These are phyloP conservation scores for Sungouiella thailandica DNA, from an alignment of 805 yeast species.

Conservation along the genomic window DNA sequence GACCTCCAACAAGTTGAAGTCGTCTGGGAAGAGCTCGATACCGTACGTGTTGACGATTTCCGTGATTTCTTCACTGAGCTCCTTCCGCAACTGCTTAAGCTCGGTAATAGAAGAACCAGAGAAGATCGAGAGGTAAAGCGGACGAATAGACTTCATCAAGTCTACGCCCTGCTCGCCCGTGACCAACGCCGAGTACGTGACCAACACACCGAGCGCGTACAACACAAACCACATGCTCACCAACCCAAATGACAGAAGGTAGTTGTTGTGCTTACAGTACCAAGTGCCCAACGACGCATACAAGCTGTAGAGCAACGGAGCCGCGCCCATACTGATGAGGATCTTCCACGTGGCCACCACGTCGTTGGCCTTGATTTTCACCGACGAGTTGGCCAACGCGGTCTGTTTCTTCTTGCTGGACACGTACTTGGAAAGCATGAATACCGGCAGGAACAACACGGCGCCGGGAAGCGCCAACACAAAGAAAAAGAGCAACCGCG, in stretches of 20 bases:
- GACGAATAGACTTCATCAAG: constrained; percentile 74
- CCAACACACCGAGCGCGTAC: constrained; percentile 60
- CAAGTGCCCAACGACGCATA: constrained; percentile 66
- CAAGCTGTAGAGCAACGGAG: constrained; percentile 78
- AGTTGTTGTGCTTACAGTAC: constrained; percentile 13
- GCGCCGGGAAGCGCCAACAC: constrained; percentile 83
- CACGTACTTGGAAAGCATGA: constrained; percentile 68
- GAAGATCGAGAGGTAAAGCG: constrained; percentile 63
- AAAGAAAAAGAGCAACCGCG: constrained; percentile 52
- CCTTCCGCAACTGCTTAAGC: constrained; percentile 56
- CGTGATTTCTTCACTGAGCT: constrained; percentile 69
- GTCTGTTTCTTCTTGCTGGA: constrained; percentile 67
- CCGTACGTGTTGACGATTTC: constrained; percentile 77
- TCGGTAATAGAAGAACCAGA: constrained; percentile 53
- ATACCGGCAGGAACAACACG: constrained; percentile 82
- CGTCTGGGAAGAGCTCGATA: constrained; percentile 75
- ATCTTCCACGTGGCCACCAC: constrained; percentile 98
- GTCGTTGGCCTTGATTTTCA: constrained; percentile 87
- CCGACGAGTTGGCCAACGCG: constrained; percentile 83
- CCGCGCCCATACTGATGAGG: constrained; percentile 78
- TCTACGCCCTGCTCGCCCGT: constrained; percentile 95
- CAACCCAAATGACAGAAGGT: constrained; percentile 12
- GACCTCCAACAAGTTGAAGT: constrained; percentile 57
- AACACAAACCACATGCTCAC: constrained; percentile 41
- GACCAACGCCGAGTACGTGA: constrained; percentile 86